Evolutionary conservation across 352 stramenopile species (phyloP), one percentile per base, ranked within the genome.

Genomic region (Phytophthora palmivora): DNA sequence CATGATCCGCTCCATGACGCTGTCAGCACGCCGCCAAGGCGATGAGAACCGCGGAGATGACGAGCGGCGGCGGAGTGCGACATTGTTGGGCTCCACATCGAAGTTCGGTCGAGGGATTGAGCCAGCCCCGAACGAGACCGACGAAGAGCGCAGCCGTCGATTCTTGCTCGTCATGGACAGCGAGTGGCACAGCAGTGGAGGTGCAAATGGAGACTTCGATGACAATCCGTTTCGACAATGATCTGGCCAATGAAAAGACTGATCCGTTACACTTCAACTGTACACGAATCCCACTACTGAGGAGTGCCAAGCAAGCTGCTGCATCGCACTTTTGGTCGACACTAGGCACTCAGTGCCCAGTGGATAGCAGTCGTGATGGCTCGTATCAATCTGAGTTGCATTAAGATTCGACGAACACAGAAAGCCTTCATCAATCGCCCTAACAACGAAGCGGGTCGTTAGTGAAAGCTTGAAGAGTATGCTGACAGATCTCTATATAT

Each of bases 1-100:
- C 79, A 87, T 88, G 52, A 89, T 88, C 38, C 84, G 79, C 65
- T 88, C 75, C 79, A 91, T 89, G 42, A 91, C 74, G 52, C 70
- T 84, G 32, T 86, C 79, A 10, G 77, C 72, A 47, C 79, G 79
- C 34, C 69, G 72, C 45, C 66, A 70, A 10, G 67, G 66, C 47
- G 70, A 68, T 32, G 43, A 52, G 14, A 68, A 16, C 21, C 53
- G 62, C 30, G 67, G 63, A n/a, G 60, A 68, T 30, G 70, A 72
- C 28, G 63, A 70, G 32, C 64, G 66, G 22, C 60, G 58, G 28
- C 51, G 63, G 9, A n/a, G 49, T n/a, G 26, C 30, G 42, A 43
- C 21, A 53, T 52, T 54, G 11, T n/a, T 63, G 6, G 48, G 21
- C 34, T 47, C 34, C 37, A 9, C 21, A 15, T 53, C 44, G 7